These are phyloP conservation scores for Salmacisia buchloeana DNA, from an alignment of 1,284 basidiomycete species.

Conservation along the genomic window DNA sequence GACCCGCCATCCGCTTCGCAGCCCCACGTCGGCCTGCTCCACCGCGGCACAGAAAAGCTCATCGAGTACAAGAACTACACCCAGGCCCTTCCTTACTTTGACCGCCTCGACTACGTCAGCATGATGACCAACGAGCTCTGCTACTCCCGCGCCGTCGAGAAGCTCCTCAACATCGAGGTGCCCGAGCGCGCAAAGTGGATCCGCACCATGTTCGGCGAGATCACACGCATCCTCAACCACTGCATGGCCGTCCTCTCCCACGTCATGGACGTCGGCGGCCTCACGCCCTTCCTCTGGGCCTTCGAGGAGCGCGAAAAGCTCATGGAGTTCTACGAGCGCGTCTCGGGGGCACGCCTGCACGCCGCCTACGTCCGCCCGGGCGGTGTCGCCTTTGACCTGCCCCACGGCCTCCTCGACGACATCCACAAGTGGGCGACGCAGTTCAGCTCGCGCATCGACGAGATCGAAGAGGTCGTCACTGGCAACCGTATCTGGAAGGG, in stretches of 20 bases:
- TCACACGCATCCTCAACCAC: slow-evolving; percentile 93
- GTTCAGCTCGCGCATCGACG: slow-evolving; percentile 82
- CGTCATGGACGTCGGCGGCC: slow-evolving; percentile 69
- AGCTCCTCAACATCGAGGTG: slow-evolving; percentile 94
- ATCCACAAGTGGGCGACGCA: slow-evolving; percentile 98
- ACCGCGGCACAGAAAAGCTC: slow-evolving; percentile 95
- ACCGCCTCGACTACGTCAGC: slow-evolving; percentile 96
- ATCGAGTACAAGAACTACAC: slow-evolving; percentile 99
- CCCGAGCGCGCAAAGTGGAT: slow-evolving; percentile 99
- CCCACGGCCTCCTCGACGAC: slow-evolving; percentile 91
- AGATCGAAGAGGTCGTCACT: slow-evolving; percentile 96
- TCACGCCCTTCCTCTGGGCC: slow-evolving; percentile 98
- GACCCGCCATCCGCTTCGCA: slow-evolving; percentile 15
- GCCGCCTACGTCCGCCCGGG: slow-evolving; percentile 97
- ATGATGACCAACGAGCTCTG: slow-evolving; percentile 69
- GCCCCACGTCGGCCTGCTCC: slow-evolving; percentile 89
- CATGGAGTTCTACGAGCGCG: slow-evolving; percentile 99
- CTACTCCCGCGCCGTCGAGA: slow-evolving; percentile 95
- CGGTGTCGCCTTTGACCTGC: slow-evolving; percentile 94
- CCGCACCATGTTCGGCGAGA: slow-evolving; percentile 91
- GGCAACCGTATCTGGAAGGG: slow-evolving; percentile 98
- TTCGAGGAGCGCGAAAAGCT: slow-evolving; percentile 99
- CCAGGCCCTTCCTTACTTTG: slow-evolving; percentile 98
- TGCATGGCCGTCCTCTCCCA: slow-evolving; percentile 96
- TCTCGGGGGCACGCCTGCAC: slow-evolving; percentile 93